These are phyloP conservation scores for Favolaschia claudopus DNA, from an alignment of 768 basidiomycete species.

Conservation along the genomic window DNA sequence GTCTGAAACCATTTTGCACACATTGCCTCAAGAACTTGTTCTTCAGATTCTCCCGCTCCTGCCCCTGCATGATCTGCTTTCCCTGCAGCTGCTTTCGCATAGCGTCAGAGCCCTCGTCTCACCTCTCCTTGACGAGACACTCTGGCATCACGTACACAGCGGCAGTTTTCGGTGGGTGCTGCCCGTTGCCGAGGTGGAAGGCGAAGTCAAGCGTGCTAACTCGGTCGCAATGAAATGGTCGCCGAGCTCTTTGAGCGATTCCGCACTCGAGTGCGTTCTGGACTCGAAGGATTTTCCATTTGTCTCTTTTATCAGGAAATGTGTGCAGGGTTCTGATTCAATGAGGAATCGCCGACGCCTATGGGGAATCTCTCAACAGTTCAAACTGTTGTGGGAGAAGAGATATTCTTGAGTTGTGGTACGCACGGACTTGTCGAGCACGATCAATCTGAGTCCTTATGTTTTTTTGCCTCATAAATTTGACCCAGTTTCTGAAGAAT, in stretches of 20 bases:
- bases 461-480: too few species aligned
- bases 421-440: too few species aligned
- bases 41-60: not conserved
- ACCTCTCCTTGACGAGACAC: not conserved
- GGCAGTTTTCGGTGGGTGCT: constrained; percentile 6
- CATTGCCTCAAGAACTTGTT: not conserved
- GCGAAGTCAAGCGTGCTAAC: not conserved
- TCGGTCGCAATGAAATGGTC: not conserved
- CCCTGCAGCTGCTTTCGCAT: not conserved
- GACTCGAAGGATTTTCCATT: constrained; percentile 10
- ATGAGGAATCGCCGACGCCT: too few species aligned
- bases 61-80: not conserved
- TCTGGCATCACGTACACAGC: not conserved
- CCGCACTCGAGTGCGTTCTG: not conserved
- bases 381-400: too few species aligned
- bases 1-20: not conserved
- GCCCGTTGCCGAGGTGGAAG: not conserved
- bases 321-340: too few species aligned
- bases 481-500: too few species aligned
- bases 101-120: not conserved
- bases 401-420: too few species aligned
- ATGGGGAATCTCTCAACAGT: too few species aligned
- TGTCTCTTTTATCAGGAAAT: too few species aligned
- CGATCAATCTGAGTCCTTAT: too few species aligned
- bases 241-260: too few species aligned